A percentile compares a stretch with the other conserved stretches of the same genome.
Conservation (phyloP, 2,329 filamentous ascomycete species). For the Penicillium sp. region DNA sequence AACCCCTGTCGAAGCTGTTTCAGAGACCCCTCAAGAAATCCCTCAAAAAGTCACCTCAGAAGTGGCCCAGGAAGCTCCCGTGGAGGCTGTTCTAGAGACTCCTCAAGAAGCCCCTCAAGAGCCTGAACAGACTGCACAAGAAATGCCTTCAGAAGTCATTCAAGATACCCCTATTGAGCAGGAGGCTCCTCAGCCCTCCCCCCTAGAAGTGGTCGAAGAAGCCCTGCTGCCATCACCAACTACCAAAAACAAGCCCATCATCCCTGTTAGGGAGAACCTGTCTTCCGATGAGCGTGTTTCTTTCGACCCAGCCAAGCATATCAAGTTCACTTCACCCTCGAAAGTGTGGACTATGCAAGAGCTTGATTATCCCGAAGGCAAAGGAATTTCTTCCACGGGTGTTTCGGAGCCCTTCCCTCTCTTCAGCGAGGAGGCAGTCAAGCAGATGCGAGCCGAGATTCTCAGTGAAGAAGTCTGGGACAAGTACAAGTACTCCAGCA, state of each 20-base stretch:
- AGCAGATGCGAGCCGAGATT: conserved; percentile 61
- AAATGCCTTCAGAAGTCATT: background rate
- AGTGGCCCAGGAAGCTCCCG: background rate
- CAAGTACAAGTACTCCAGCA: conserved; percentile 57
- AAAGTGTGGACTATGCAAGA: conserved; percentile 60
- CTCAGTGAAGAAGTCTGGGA: conserved; percentile 54
- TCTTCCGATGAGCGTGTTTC: conserved; percentile 19
- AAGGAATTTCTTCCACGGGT: conserved; percentile 59
- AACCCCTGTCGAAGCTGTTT: background rate
- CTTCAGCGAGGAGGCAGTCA: conserved; percentile 59
- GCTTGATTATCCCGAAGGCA: conserved; percentile 52
- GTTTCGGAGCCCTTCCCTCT: conserved; percentile 63
- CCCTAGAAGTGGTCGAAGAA: background rate
- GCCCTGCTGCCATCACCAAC: conserved; percentile 17
- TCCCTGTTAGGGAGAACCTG: conserved; percentile 28
- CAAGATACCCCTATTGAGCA: background rate
- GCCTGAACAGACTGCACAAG: background rate
- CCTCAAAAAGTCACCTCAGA: too few relatives aligned
- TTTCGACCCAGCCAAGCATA: conserved; percentile 56
- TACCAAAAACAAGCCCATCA: conserved; percentile 22
- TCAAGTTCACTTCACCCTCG: conserved; percentile 50
- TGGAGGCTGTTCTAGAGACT: background rate
- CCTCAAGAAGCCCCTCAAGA: background rate
- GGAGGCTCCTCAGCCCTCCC: background rate
- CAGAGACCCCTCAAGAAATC: background rate